Evolutionary conservation across 2,329 filamentous ascomycete species (phyloP).

Genomic region (Stachybotrys elegans): DNA sequence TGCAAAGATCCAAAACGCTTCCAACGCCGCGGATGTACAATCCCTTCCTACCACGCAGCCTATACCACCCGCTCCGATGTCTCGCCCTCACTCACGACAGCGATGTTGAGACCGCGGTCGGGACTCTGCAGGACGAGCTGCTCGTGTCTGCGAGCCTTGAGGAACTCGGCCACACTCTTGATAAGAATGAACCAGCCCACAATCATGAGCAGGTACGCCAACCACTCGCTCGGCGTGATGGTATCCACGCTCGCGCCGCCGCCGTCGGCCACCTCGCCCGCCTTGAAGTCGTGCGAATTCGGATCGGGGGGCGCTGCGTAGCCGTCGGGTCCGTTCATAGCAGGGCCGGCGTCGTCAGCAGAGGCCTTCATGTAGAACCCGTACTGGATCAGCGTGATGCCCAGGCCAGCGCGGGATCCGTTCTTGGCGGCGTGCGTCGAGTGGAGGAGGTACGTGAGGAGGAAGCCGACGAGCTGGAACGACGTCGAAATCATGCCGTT

Average conservation of each 20-base stretch:
- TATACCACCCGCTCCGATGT: constrained; percentile 71
- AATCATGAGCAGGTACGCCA: constrained; percentile 92
- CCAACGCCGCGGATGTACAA: constrained; percentile 11
- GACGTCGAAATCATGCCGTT: constrained; percentile 97
- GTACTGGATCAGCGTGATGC: constrained; percentile 92
- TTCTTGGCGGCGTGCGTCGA: constrained; percentile 98
- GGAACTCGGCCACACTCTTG: constrained; percentile 84
- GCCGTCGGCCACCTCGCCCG: constrained; percentile 55
- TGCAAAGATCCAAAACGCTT: constrained; percentile 6
- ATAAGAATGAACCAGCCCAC: constrained; percentile 98
- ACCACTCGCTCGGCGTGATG: constrained; percentile 75
- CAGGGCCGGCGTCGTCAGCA: constrained; percentile 35
- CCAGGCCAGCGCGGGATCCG: constrained; percentile 87
- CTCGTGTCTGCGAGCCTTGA: constrained; percentile 84
- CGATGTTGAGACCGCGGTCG: constrained; percentile 76
- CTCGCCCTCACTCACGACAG: constrained; percentile 85
- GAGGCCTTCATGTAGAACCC: constrained; percentile 88
- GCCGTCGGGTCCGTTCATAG: constrained; percentile 47
- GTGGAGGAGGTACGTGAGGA: constrained; percentile 95
- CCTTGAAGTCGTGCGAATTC: constrained; percentile 85
- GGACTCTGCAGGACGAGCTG: constrained; percentile 90
- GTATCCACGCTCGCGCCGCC: constrained; percentile 41
- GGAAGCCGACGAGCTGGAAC: constrained; percentile 94
- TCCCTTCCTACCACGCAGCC: constrained; percentile 1
- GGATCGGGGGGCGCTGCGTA: constrained; percentile 76